phyloP scores from a whole-genome alignment of 148 eudicot species.

The Persicaria maculosa region DNA sequence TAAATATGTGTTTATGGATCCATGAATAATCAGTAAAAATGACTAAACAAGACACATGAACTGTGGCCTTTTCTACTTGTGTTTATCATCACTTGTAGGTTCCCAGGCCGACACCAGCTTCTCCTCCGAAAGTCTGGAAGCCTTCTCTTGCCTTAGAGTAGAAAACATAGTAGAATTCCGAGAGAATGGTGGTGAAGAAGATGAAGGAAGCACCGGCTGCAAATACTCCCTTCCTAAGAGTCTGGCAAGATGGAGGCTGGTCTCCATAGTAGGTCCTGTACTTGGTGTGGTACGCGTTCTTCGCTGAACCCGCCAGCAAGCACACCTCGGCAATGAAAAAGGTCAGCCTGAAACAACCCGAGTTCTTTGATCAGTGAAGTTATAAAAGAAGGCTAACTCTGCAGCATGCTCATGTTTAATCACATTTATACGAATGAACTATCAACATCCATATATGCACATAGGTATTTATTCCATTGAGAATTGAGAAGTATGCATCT shows the following conservation, averaged over 20 bases:
- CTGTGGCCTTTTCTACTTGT: neutral
- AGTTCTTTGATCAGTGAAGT: neutral
- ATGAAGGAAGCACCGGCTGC: conserved; percentile 89
- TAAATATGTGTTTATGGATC: neutral
- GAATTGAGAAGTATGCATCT: no score
- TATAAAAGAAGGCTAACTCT: neutral
- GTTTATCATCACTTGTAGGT: conserved; percentile 31
- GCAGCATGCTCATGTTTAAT: no score
- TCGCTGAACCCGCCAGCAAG: conserved; percentile 73
- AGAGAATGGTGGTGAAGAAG: conserved; percentile 61
- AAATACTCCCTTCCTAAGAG: conserved; percentile 85
- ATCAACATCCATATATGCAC: no score
- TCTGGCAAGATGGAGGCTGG: conserved; percentile 56
- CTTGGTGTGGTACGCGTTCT: conserved; percentile 68
- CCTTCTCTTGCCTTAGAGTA: conserved; percentile 48
- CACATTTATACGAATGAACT: no score
- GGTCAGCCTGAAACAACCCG: conserved; percentile 45
- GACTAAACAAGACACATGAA: neutral
- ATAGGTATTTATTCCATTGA: no score
- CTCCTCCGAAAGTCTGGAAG: conserved; percentile 40
- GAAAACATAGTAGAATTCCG: conserved; percentile 56
- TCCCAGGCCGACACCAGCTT: conserved; percentile 40
- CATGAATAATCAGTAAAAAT: neutral
- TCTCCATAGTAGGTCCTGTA: conserved; percentile 43
- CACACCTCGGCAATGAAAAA: conserved; percentile 72